A percentile compares a stretch with the other conserved stretches of the same genome.
Conservation (phyloP, 768 basidiomycete species). For the Auriculariales sp. region DNA sequence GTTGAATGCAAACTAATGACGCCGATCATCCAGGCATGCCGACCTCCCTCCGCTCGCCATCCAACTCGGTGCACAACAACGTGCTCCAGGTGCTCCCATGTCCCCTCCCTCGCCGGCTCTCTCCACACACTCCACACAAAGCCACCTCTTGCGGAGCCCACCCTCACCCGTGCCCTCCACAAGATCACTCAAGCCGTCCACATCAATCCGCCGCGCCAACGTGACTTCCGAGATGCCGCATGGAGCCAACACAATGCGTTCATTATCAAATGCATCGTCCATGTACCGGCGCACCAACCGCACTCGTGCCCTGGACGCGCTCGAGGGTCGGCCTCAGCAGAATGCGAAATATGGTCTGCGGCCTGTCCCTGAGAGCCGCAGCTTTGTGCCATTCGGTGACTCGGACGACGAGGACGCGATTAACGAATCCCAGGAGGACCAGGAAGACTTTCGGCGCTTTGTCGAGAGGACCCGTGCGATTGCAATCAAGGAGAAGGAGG, state of each 20-base stretch:
- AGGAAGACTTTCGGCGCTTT: background rate
- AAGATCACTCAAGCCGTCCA: background rate
- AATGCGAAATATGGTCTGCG: background rate
- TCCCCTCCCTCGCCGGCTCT: background rate
- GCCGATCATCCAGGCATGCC: too few species aligned
- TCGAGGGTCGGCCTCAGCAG: background rate
- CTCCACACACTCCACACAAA: background rate
- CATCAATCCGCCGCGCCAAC: background rate
- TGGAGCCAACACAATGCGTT: background rate
- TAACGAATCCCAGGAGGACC: background rate
- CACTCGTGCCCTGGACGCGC: background rate
- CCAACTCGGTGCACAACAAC: background rate
- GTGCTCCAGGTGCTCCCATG: background rate
- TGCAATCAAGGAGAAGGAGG: background rate
- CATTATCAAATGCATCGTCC: background rate
- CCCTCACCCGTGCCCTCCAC: background rate
- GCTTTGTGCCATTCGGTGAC: background rate
- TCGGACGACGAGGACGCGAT: background rate
- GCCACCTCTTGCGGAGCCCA: background rate
- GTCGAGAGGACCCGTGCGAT: background rate
- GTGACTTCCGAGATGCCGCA: background rate
- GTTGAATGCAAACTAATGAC: too few species aligned
- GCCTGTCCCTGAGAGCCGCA: background rate
- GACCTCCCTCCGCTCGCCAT: background rate
- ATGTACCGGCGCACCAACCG: background rate